phyloP scores from a whole-genome alignment of 1,284 basidiomycete species.

The Agaricales sp. region DNA sequence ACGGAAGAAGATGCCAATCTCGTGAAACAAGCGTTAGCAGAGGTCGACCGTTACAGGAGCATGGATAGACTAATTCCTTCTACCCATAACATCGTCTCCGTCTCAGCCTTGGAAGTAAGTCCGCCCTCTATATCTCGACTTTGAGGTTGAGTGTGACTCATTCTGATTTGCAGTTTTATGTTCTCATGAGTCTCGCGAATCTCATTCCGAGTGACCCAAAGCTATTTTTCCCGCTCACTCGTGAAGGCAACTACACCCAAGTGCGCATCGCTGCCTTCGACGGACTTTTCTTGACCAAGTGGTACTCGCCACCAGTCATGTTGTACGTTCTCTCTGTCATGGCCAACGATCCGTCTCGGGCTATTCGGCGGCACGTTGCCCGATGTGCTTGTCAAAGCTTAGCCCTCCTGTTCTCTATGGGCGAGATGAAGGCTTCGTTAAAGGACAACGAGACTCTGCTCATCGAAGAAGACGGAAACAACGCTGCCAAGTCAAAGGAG shows the following conservation, averaged over 20 bases:
- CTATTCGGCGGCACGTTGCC: slow-evolving; percentile 80
- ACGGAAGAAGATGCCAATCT: slow-evolving; percentile 58
- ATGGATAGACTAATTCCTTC: slow-evolving; percentile 96
- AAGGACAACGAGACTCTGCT: slow-evolving; percentile 71
- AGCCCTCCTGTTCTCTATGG: slow-evolving; percentile 80
- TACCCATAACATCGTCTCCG: slow-evolving; percentile 87
- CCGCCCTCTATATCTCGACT: slow-evolving; percentile 8
- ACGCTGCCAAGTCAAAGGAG: slow-evolving; percentile 61
- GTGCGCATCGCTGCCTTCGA: slow-evolving; percentile 92
- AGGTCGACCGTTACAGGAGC: slow-evolving; percentile 86
- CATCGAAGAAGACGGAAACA: slow-evolving; percentile 78
- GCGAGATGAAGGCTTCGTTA: slow-evolving; percentile 70
- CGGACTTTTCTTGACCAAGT: slow-evolving; percentile 84
- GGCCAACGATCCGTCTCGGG: slow-evolving; percentile 75
- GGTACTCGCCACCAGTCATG: slow-evolving; percentile 78
- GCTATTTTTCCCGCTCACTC: slow-evolving; percentile 82
- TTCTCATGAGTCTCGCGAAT: slow-evolving; percentile 71
- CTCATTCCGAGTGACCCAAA: slow-evolving; percentile 76
- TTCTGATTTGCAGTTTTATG: slow-evolving; percentile 53
- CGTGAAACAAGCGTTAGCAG: slow-evolving; percentile 62
- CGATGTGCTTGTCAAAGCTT: slow-evolving; percentile 82
- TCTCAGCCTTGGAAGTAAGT: slow-evolving; percentile 81
- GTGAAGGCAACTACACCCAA: slow-evolving; percentile 89
- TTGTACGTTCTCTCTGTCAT: slow-evolving; percentile 89
- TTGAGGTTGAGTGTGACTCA: slow-evolving; percentile 8